Conservation (phyloP, 2,329 filamentous ascomycete genomes). For the Elsinoe perseae region DNA sequence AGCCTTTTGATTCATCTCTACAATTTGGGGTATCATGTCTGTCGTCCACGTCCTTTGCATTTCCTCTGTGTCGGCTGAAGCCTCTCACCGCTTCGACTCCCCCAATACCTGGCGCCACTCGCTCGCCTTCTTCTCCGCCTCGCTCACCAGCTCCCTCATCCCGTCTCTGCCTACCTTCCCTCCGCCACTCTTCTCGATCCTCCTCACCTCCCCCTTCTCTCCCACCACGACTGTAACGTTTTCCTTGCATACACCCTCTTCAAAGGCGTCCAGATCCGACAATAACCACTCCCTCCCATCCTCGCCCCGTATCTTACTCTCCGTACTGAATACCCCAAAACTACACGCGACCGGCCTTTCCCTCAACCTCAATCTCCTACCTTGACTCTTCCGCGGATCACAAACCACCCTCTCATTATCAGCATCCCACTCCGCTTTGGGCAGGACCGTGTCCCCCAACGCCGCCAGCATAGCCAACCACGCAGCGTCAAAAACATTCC, state of each 20-base stretch:
- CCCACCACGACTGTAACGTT: constrained; percentile 69
- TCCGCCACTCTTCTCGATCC: constrained; percentile 79
- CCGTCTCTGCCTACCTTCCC: constrained; percentile 57
- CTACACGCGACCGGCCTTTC: constrained; percentile 69
- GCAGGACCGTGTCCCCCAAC: constrained; percentile 67
- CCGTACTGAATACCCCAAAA: constrained; percentile 66
- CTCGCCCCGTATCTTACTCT: constrained; percentile 19
- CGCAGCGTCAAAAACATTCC: constrained; percentile 83
- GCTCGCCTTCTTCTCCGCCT: constrained; percentile 56
- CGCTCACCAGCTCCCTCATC: constrained; percentile 51
- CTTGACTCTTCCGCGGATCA: constrained; percentile 50
- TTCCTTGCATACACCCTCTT: constrained; percentile 79
- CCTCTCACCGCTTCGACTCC: background rate
- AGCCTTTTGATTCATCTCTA: background rate
- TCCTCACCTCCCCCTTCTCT: constrained; percentile 52
- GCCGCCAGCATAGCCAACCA: constrained; percentile 82
- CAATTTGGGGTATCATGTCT: constrained; percentile 4
- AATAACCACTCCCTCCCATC: constrained; percentile 55
- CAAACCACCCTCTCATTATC: constrained; percentile 76
- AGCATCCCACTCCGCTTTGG: constrained; percentile 71
- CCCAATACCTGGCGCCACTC: constrained; percentile 37
- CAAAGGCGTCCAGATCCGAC: constrained; percentile 80
- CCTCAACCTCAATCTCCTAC: constrained; percentile 51
- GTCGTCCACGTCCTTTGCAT: background rate
- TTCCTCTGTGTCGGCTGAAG: background rate